Conservation (phyloP, 495 filamentous ascomycete genomes). For the Penicillium lagena region DNA sequence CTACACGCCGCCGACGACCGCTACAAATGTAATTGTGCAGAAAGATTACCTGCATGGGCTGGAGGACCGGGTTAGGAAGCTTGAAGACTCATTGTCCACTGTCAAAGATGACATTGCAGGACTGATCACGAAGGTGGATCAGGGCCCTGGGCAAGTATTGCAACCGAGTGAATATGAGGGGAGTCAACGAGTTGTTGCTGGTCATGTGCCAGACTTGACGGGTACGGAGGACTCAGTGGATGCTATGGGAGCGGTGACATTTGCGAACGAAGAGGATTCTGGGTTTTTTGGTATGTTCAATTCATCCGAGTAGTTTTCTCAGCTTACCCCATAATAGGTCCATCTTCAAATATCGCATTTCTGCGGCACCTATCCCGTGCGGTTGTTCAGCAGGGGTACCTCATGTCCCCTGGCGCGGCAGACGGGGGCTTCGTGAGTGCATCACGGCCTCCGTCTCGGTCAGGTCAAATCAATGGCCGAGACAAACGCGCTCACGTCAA, state of each 20-base stretch:
- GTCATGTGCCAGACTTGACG: conserved; percentile 6
- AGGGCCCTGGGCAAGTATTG: neutral
- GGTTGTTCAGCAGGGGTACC: conserved; percentile 6
- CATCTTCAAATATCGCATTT: conserved; percentile 45
- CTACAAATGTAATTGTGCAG: conserved; percentile 36
- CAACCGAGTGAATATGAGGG: neutral
- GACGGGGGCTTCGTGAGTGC: conserved; percentile 19
- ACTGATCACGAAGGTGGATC: conserved; percentile 10
- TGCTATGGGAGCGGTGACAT: conserved; percentile 34
- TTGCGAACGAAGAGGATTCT: conserved; percentile 38
- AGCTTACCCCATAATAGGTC: conserved; percentile 21
- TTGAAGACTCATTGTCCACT: conserved; percentile 15
- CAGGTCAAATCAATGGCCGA: neutral
- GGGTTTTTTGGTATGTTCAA: conserved; percentile 37
- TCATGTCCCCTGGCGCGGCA: neutral
- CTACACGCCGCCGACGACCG: conserved; percentile 30
- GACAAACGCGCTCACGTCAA: conserved; percentile 1
- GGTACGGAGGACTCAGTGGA: conserved; percentile 30
- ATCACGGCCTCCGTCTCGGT: conserved; percentile 14
- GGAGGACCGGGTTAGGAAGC: conserved; percentile 11
- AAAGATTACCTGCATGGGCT: conserved; percentile 30
- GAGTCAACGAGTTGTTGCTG: neutral
- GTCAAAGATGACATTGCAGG: conserved; percentile 21
- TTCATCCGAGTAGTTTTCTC: neutral
- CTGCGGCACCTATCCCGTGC: conserved; percentile 29